Conservation (phyloP, 2,329 filamentous ascomycete genomes). For the Colletotrichum endophyticum region DNA sequence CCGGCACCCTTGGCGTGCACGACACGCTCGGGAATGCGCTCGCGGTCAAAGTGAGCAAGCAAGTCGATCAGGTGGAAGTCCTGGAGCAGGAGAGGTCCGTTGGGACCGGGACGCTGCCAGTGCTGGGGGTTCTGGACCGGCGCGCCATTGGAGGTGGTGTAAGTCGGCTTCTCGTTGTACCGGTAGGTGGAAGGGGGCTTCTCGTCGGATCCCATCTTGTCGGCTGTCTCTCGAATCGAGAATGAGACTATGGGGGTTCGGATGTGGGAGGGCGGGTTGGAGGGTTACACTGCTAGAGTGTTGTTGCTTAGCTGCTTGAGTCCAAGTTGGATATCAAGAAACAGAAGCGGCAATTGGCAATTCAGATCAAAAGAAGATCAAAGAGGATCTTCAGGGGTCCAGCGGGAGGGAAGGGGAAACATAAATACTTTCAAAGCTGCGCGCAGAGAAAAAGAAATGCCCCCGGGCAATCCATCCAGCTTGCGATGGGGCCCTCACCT, state of each 20-base stretch:
- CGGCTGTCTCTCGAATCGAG: conserved; percentile 9
- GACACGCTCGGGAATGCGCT: conserved; percentile 54
- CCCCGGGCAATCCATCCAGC: not conserved
- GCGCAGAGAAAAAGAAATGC: not conserved
- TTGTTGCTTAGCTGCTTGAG: not conserved
- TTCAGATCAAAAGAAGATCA: conserved; percentile 3
- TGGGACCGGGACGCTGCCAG: conserved; percentile 57
- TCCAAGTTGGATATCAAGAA: not conserved
- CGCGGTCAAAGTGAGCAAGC: conserved; percentile 58
- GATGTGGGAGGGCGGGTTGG: not conserved
- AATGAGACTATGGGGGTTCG: not conserved
- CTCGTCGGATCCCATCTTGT: conserved; percentile 47
- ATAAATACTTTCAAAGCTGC: not conserved
- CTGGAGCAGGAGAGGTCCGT: conserved; percentile 66
- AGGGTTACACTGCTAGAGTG: not conserved
- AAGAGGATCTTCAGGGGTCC: not conserved
- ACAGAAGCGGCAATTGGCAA: not conserved
- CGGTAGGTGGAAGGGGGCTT: conserved; percentile 50
- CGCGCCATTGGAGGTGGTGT: conserved; percentile 65
- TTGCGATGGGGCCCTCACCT: conserved; percentile 10
- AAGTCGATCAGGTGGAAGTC: conserved; percentile 71
- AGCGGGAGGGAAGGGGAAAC: not conserved
- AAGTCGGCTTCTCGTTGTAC: conserved; percentile 63
- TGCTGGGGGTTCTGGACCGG: conserved; percentile 56
- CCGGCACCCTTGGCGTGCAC: conserved; percentile 66